phyloP scores from a whole-genome alignment of 768 basidiomycete species.

The Xerocomellus chrysenteron region DNA sequence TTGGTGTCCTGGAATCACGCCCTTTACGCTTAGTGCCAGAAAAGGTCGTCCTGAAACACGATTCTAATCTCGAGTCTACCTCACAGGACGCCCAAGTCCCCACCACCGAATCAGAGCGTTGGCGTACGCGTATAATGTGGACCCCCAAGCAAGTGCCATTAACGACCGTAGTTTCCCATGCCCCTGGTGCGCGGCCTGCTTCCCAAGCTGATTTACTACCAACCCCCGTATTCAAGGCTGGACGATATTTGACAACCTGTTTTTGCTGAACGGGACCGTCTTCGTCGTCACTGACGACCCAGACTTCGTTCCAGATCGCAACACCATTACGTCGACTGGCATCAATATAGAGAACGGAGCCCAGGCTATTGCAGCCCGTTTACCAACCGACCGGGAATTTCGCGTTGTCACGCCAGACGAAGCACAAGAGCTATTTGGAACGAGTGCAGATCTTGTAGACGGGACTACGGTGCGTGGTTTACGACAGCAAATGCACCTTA shows the following conservation, averaged over 20 bases:
- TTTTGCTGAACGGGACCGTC: constrained; percentile 76
- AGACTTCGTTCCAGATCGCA: constrained; percentile 58
- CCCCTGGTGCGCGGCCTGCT: constrained; percentile 50
- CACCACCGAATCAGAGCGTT: constrained; percentile 21
- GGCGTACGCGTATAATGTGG: constrained; percentile 43
- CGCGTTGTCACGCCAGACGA: constrained; percentile 67
- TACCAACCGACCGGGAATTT: constrained; percentile 80
- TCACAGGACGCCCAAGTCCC: constrained; percentile 10
- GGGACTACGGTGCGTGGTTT: constrained; percentile 62
- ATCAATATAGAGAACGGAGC: constrained; percentile 55
- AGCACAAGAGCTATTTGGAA: constrained; percentile 69
- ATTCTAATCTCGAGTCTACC: not conserved
- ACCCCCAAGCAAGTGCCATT: constrained; percentile 40
- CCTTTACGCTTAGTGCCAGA: constrained; percentile 8
- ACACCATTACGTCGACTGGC: constrained; percentile 71
- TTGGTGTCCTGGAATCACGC: constrained; percentile 3
- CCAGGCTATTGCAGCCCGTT: constrained; percentile 52
- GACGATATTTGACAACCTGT: constrained; percentile 86
- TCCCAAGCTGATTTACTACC: not conserved
- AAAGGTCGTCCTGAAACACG: constrained; percentile 2
- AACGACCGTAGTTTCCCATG: constrained; percentile 73
- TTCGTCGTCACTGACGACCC: constrained; percentile 81
- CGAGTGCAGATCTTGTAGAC: constrained; percentile 68
- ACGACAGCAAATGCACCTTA: not conserved
- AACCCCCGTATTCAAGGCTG: constrained; percentile 54